Percentiles rank a stretch among this genome's conserved stretches.
Evolutionary conservation across 192 early-diverging fungal genomes (phyloP).

Genomic region (Umbelopsis ramanniana): DNA sequence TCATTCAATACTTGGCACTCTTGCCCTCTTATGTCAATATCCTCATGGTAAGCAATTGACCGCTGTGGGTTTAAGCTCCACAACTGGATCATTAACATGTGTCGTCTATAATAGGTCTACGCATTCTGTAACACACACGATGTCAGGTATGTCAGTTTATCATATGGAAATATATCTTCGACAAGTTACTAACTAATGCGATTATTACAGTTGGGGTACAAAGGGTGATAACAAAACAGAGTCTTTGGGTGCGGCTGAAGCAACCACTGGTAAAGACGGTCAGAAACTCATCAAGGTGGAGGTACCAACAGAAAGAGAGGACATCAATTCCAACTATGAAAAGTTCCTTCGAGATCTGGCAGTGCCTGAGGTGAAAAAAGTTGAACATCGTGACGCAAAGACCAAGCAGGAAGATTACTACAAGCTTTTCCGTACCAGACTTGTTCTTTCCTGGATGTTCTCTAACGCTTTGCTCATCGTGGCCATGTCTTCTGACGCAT

Average conservation of each 20-base stretch:
- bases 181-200: no score
- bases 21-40: slow-evolving; percentile 92
- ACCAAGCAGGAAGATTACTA: slow-evolving; percentile 91
- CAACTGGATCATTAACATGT: not conserved
- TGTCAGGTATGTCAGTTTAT: slow-evolving; percentile 49
- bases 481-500: slow-evolving; percentile 65
- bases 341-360: slow-evolving; percentile 60
- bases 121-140: slow-evolving; percentile 96
- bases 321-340: slow-evolving; percentile 84
- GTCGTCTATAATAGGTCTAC: slow-evolving; percentile 55
- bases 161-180: no score
- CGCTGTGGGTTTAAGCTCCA: not conserved
- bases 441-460: slow-evolving; percentile 88
- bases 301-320: slow-evolving; percentile 71
- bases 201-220: slow-evolving; percentile 75
- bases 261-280: slow-evolving; percentile 71
- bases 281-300: slow-evolving; percentile 71
- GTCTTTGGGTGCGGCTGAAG: slow-evolving; percentile 73
- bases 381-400: slow-evolving; percentile 68
- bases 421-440: slow-evolving; percentile 82
- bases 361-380: slow-evolving; percentile 47
- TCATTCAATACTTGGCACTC: slow-evolving; percentile 88
- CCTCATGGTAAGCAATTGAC: slow-evolving; percentile 70
- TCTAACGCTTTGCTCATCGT: slow-evolving; percentile 77
- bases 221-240: slow-evolving; percentile 81